Conservation (phyloP, 306 rosid genomes). For the Cucurbita ficifolia region DNA sequence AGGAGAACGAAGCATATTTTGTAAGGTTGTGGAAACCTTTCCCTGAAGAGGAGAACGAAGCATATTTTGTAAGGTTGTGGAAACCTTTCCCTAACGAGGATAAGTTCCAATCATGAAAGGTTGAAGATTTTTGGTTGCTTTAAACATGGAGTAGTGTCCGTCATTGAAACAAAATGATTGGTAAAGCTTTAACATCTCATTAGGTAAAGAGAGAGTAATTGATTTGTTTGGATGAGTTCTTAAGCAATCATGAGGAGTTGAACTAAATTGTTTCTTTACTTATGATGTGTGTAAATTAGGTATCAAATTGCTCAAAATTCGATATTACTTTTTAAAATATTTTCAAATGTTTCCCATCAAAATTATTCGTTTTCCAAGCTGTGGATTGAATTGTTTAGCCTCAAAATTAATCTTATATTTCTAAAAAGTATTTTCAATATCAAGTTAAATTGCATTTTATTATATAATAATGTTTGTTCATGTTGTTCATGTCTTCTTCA, state of each 20-base stretch:
- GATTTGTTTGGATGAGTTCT: not conserved
- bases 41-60: too few species aligned
- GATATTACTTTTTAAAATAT: too few species aligned
- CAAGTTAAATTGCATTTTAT: too few species aligned
- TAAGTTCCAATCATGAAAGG: not conserved
- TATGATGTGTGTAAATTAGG: not conserved
- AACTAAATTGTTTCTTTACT: not conserved
- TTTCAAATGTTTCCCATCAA: too few species aligned
- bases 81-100: too few species aligned
- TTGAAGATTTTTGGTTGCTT: not conserved
- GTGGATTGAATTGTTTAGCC: too few species aligned
- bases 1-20: too few species aligned
- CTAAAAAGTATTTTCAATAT: too few species aligned
- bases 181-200: slow-evolving; percentile 6
- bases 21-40: too few species aligned
- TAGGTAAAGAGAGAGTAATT: not conserved
- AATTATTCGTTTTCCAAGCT: too few species aligned
- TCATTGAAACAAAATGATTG: not conserved
- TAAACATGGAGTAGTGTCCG: not conserved
- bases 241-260: not conserved
- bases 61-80: too few species aligned
- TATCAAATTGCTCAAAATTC: not conserved
- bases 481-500: not conserved
- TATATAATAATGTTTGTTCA: not conserved
- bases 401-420: too few species aligned